These are phyloP conservation scores for Margaritispora aquatica DNA, from an alignment of 495 filamentous ascomycete genomes.

Conservation along the genomic window DNA sequence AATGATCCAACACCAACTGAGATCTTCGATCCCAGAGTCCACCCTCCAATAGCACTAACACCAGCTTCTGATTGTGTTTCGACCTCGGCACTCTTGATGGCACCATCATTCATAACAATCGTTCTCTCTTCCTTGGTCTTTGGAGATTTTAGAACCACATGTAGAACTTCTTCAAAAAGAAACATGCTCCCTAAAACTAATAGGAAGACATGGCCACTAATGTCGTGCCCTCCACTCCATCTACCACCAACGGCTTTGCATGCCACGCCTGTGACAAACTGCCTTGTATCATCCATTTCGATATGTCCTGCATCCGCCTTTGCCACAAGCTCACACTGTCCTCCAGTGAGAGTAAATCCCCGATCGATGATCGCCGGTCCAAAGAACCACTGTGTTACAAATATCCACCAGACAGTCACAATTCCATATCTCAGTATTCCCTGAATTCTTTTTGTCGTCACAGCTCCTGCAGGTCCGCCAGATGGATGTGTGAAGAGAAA, in stretches of 20 bases:
- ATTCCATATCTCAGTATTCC: constrained; percentile 60
- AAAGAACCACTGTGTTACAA: constrained; percentile 94
- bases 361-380: constrained; percentile 85
- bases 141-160: constrained; percentile 43
- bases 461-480: constrained; percentile 27
- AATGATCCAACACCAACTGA: constrained; percentile 51
- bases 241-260: constrained; percentile 75
- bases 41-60: constrained; percentile 21
- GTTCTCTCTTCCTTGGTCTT: constrained; percentile 46
- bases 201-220: constrained; percentile 92
- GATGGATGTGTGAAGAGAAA: constrained; percentile 56
- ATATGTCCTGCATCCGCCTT: constrained; percentile 25
- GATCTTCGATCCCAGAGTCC: constrained; percentile 38
- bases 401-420: constrained; percentile 68
- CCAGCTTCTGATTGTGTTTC: constrained; percentile 25
- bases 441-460: constrained; percentile 38
- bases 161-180: constrained; percentile 71
- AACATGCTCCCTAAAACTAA: constrained; percentile 75
- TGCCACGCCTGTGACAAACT: constrained; percentile 64
- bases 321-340: constrained; percentile 57
- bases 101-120: constrained; percentile 54
- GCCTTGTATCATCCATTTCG: constrained; percentile 16
- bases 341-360: constrained; percentile 74
- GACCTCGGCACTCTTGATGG: constrained; percentile 42
- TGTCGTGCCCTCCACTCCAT: constrained; percentile 89